Base-by-base conservation (phyloP, 176 grass and related monocot genomes). In the Chloris gayana region DNA sequence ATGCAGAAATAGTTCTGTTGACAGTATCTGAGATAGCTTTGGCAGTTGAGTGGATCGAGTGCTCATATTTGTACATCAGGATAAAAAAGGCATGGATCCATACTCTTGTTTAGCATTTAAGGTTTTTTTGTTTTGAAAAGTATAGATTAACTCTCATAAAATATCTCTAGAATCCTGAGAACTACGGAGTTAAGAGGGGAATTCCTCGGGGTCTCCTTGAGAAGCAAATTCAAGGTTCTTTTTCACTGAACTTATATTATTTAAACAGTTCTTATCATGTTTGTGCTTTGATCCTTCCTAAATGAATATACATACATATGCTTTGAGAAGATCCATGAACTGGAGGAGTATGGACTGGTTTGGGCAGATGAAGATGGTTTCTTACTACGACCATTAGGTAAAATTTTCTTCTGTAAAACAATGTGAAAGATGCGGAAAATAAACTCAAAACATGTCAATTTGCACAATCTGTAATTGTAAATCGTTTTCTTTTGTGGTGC, bases 41-140 rank as follows among this genome's bases (percentile, higher is more conserved):
- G 74, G 95, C 92, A 74, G 89, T 94, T 85, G 92, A 98, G 84
- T 98, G 95, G 92, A 78, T 98, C 37, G 94, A 98, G 82, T 94
- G 88, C 65, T 98, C 92, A 14, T 98, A 93, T 81, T 74, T 98
- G 80, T 91, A 93, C 85, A 93, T 91, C 66, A 88, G 95, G 71
- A 94, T 94, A 81, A 94, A 91, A 72, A 98, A 93, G 95, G 95
- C 75, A 92, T 27, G 74, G 14, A 51, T 62, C 37, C 71, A 61
- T 84, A 72, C 44, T 84, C 49, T 83, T 61, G 22, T 74, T 82
- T 51, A 82, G 14, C 34, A 31, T 70, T 67, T 72, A 74, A 39
- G 51, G 81, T 0, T 51, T 22, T 77, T 67, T 81, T 0, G 7
- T 70, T n/a, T n/a, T 64, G 32, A 74, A 72, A 69, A 70, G 19